phyloP scores from a whole-genome alignment of 805 yeast species.

The Peterozyma toletana region DNA sequence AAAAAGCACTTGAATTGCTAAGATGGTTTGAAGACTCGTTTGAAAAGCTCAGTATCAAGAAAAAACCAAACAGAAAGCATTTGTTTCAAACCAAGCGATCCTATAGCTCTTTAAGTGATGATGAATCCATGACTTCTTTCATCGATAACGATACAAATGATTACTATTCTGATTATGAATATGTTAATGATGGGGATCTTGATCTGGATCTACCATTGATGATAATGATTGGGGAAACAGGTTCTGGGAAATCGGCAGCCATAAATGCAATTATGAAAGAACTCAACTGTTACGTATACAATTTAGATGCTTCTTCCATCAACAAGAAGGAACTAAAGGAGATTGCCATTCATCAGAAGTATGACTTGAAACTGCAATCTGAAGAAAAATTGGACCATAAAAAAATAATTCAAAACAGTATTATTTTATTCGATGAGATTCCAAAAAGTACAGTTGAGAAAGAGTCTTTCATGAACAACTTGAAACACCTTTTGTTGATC shows the following conservation, averaged over 20 bases:
- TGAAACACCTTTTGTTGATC: neutral
- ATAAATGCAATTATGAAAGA: conserved; percentile 1
- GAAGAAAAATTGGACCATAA: neutral
- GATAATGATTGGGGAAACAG: conserved; percentile 3
- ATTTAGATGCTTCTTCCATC: conserved; percentile 5
- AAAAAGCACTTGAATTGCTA: neutral
- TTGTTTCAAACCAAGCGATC: conserved; percentile 4
- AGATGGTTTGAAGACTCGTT: conserved; percentile 5
- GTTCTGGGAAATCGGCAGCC: conserved; percentile 6
- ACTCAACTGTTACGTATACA: conserved; percentile 4
- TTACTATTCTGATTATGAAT: neutral
- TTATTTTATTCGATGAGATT: conserved; percentile 7
- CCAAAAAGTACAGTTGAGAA: conserved; percentile 2
- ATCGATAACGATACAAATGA: conserved; percentile 3
- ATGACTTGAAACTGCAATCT: neutral
- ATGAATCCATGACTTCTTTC: conserved; percentile 2
- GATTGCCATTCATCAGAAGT: conserved; percentile 8
- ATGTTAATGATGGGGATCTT: neutral
- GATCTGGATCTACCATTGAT: conserved; percentile 6
- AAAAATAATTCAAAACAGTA: conserved; percentile 5
- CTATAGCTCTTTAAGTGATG: neutral
- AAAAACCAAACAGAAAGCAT: conserved; percentile 7
- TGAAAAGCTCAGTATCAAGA: conserved; percentile 2
- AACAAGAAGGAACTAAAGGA: conserved; percentile 6
- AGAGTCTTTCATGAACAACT: conserved; percentile 5